These are phyloP conservation scores for Phoma herbarum DNA, from an alignment of 2,329 filamentous ascomycete genomes.

Conservation along the genomic window DNA sequence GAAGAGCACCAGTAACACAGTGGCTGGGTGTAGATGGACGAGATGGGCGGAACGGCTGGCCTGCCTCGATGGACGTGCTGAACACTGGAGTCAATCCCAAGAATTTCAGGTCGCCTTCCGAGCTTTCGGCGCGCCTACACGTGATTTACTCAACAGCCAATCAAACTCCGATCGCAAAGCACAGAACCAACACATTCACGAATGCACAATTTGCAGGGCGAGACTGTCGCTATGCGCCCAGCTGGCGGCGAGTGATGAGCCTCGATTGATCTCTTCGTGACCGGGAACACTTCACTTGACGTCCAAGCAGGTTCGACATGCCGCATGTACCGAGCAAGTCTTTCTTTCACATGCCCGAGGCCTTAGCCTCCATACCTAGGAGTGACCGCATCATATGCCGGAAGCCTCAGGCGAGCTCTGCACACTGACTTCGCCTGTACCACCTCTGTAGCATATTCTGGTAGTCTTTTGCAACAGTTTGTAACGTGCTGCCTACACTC, in stretches of 20 bases:
- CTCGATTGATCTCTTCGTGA: background rate
- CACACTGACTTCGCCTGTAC: conserved; percentile 3
- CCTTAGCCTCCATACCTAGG: conserved; percentile 23
- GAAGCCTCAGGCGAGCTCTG: conserved; percentile 18
- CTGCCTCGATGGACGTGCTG: conserved; percentile 25
- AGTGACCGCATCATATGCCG: conserved; percentile 27
- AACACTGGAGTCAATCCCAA: conserved; percentile 28
- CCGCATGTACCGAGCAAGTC: conserved; percentile 29
- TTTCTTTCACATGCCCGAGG: conserved; percentile 41
- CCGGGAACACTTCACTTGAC: background rate
- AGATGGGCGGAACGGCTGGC: conserved; percentile 13
- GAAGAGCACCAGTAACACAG: background rate
- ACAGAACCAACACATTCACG: background rate
- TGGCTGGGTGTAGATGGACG: background rate
- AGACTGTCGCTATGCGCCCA: background rate
- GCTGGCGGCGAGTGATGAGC: background rate
- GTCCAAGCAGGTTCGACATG: conserved; percentile 7
- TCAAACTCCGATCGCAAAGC: conserved; percentile 46
- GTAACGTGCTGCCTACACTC: background rate
- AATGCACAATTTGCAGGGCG: background rate
- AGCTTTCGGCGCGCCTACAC: conserved; percentile 40
- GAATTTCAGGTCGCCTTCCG: conserved; percentile 34
- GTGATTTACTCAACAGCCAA: conserved; percentile 40
- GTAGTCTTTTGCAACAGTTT: background rate
- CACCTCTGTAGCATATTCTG: background rate